Percentiles rank a stretch among this genome's conserved stretches.
These are phyloP conservation scores for Gastroboletus turbinatus DNA, from an alignment of 1,284 basidiomycete species.

Conservation along the genomic window DNA sequence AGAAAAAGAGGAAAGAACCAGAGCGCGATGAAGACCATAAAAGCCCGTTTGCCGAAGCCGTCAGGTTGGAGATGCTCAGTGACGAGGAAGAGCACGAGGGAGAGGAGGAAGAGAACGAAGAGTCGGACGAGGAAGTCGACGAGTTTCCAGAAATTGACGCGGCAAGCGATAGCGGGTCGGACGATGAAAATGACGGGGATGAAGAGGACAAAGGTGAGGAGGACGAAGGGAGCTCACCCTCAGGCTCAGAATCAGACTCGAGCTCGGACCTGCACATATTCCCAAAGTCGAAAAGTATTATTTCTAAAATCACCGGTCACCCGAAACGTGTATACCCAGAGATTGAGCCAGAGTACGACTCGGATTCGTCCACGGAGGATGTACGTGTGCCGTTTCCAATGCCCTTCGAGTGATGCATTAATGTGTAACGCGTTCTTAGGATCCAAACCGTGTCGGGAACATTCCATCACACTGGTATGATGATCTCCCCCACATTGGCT, in stretches of 20 bases:
- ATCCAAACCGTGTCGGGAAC: slow-evolving; percentile 92
- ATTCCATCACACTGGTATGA: slow-evolving; percentile 99
- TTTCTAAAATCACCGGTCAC: slow-evolving; percentile 84
- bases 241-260: slow-evolving; percentile 29
- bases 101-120: slow-evolving; percentile 38
- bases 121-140: slow-evolving; percentile 45
- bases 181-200: slow-evolving; percentile 42
- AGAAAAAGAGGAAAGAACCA: slow-evolving; percentile 57
- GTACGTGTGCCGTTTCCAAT: slow-evolving; percentile 47
- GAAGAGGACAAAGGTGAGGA: slow-evolving; percentile 34
- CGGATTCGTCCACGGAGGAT: slow-evolving; percentile 96
- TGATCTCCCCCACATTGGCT: slow-evolving; percentile 98
- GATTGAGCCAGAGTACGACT: slow-evolving; percentile 95
- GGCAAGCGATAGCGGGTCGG: slow-evolving; percentile 41
- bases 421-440: slow-evolving; percentile 44
- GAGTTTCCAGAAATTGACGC: slow-evolving; percentile 37
- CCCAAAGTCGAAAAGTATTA: slow-evolving; percentile 66
- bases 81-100: slow-evolving; percentile 62
- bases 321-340: slow-evolving; percentile 90
- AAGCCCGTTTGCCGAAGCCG: slow-evolving; percentile 38
- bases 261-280: slow-evolving; percentile 46
- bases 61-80: slow-evolving; percentile 65
- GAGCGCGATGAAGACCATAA: slow-evolving; percentile 34
- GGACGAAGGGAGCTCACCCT: slow-evolving; percentile 29
- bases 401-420: neutral